A percentile compares a stretch with the other conserved stretches of the same genome.
These are phyloP conservation scores for Penicillium sp. DNA, from an alignment of 2,329 filamentous ascomycete species.

Conservation along the genomic window DNA sequence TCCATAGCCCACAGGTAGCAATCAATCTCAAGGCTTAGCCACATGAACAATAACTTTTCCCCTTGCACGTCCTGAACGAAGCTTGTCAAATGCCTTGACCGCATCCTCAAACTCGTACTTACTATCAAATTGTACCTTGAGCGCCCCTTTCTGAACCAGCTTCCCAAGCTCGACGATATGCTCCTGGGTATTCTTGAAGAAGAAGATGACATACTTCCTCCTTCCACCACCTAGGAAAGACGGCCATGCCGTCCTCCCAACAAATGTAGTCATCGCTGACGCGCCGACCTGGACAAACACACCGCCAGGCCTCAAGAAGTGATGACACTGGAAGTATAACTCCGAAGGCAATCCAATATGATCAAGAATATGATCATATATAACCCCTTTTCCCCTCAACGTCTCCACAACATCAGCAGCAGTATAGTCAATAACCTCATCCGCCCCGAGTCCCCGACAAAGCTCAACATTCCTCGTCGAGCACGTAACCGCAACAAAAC, in stretches of 20 bases:
- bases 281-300: slow-evolving; percentile 56
- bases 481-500: slow-evolving; percentile 59
- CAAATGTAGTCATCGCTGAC: slow-evolving; percentile 29
- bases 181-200: slow-evolving; percentile 39
- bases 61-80: slow-evolving; percentile 55
- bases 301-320: slow-evolving; percentile 51
- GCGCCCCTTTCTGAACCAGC: slow-evolving; percentile 59
- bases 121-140: slow-evolving; percentile 57
- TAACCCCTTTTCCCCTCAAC: slow-evolving; percentile 48
- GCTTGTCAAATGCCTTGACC: slow-evolving; percentile 56
- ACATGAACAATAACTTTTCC: slow-evolving; percentile 59
- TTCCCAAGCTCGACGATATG: slow-evolving; percentile 52
- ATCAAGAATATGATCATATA: slow-evolving; percentile 58
- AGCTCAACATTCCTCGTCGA: slow-evolving; percentile 58
- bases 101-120: slow-evolving; percentile 57
- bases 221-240: slow-evolving; percentile 53
- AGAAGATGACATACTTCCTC: slow-evolving; percentile 36
- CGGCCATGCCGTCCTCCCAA: slow-evolving; percentile 44
- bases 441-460: slow-evolving; percentile 59
- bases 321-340: slow-evolving; percentile 54
- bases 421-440: slow-evolving; percentile 63
- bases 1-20: no score
- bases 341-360: slow-evolving; percentile 53
- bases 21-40: neutral
- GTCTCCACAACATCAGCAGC: slow-evolving; percentile 42